Percentiles rank a stretch among this genome's conserved stretches.
phyloP scores from a whole-genome alignment of 2,329 filamentous ascomycete species.

The Didymella exigua region DNA sequence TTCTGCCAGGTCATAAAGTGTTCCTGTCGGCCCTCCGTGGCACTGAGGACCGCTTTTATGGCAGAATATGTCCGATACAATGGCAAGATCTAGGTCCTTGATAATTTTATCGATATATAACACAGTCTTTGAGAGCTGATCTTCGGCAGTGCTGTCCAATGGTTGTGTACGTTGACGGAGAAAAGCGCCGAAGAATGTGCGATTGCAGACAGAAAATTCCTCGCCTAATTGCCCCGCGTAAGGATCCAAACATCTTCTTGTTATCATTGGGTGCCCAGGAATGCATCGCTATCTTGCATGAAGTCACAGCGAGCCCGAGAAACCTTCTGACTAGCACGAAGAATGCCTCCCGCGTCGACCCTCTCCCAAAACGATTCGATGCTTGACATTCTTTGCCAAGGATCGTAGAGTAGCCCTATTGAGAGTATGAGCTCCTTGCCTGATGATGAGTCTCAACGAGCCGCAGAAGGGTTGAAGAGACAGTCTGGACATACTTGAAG shows the following conservation, averaged over 20 bases:
- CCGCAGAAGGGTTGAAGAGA: not conserved
- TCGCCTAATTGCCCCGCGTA: not conserved
- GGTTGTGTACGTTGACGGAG: not conserved
- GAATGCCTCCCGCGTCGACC: slow-evolving; percentile 1
- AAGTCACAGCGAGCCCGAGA: not conserved
- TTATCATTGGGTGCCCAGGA: not conserved
- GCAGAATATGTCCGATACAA: not conserved
- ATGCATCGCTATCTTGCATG: not conserved
- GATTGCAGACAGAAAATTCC: not conserved
- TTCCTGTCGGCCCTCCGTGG: not conserved
- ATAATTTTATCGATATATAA: not conserved
- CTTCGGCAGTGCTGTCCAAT: slow-evolving; percentile 5
- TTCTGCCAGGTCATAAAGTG: not conserved
- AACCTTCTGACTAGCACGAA: slow-evolving; percentile 2
- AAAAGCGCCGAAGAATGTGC: slow-evolving; percentile 10
- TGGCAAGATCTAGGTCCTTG: not conserved
- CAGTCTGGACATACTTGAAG: not conserved
- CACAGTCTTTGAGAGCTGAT: not conserved
- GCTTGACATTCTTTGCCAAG: slow-evolving; percentile 7
- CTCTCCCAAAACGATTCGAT: not conserved
- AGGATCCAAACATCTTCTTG: not conserved
- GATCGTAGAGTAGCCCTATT: not conserved
- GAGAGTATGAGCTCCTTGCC: not conserved
- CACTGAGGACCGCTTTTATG: not conserved
- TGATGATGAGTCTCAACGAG: not conserved